phyloP scores from a whole-genome alignment of 176 grass and related monocot genomes.

The Oryza glaberrima region DNA sequence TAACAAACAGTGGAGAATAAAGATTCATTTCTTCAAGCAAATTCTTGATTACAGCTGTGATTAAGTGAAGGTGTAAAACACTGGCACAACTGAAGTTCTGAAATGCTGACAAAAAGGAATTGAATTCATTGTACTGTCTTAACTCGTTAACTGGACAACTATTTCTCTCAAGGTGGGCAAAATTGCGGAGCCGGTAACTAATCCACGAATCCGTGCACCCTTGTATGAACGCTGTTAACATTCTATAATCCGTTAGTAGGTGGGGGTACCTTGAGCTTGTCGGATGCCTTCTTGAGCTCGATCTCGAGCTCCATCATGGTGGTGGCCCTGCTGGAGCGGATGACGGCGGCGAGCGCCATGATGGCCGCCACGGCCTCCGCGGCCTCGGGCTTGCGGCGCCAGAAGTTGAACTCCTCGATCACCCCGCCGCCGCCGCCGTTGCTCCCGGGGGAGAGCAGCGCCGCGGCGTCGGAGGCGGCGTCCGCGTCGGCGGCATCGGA shows the following conservation, averaged over 20 bases:
- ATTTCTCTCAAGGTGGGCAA: neutral
- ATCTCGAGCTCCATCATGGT: constrained; percentile 99
- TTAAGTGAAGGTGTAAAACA: neutral
- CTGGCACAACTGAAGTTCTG: neutral
- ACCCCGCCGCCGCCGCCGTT: constrained; percentile 62
- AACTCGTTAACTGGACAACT: neutral
- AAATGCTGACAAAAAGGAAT: neutral
- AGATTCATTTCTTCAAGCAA: neutral
- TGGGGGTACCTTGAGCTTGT: constrained; percentile 71
- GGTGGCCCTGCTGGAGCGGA: constrained; percentile 84
- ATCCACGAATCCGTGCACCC: neutral
- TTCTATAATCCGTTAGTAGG: no score
- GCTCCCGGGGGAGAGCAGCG: constrained; percentile 6
- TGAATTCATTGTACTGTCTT: neutral
- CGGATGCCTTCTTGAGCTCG: constrained; percentile 94
- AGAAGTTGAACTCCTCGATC: constrained; percentile 95
- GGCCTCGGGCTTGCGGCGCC: constrained; percentile 89
- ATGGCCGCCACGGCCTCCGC: constrained; percentile 95
- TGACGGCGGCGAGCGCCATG: constrained; percentile 90
- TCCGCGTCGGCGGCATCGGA: neutral
- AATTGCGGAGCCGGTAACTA: neutral
- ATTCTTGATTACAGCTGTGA: neutral
- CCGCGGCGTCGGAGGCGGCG: neutral
- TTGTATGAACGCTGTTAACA: neutral
- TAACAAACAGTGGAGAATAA: neutral